Base-by-base conservation (phyloP, 805 yeast genomes). In the Starmerella kuoi region DNA sequence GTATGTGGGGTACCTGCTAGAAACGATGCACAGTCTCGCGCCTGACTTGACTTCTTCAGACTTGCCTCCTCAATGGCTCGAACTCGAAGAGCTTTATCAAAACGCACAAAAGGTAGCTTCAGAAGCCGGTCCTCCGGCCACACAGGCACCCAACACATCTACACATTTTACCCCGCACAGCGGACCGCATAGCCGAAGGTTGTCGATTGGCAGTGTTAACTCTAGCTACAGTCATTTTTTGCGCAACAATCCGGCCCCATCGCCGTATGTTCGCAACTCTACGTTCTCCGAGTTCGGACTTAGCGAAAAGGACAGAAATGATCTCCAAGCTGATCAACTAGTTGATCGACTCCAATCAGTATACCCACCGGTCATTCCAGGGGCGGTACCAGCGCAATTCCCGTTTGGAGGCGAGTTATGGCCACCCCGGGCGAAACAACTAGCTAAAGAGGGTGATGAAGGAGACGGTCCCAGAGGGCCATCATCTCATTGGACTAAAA, bases 11-110 rank as follows among this genome's bases (percentile, higher is more conserved):
- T 74, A 67, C 47, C 67, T 84, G 31, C 73, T 85, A 22, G 78
- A 77, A 38, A 78, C 91, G 5, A 79, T 84, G 86, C 44, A 40
- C 8, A 23, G 18, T 14, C 41, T 49, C 15, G 26, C 42, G 12
- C 68, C 74, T 50, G 78, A 79, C 9, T 72, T 84, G 1, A 63
- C 67, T 47, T 85, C 77, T 51, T 77, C 86, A 0, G 60, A 77
- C 17, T 84, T 31, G 40, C 44, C 48, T 14, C 19, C 77, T 53
- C 65, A 77, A 40, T 64, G 79, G 41, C 61, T 66, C 35, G 91
- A 82, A 53, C 67, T 84, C 49, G 87, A 81, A 56, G 72, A 68
- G 50, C 61, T 79, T 32, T 83, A 87, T 86, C 79, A 76, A 28
- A 24, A 35, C 9, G 56, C 55, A 18, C 31, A 40, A 37, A 2